These are phyloP conservation scores for Penicillium polonicum DNA, from an alignment of 2,329 filamentous ascomycete species.

Conservation along the genomic window DNA sequence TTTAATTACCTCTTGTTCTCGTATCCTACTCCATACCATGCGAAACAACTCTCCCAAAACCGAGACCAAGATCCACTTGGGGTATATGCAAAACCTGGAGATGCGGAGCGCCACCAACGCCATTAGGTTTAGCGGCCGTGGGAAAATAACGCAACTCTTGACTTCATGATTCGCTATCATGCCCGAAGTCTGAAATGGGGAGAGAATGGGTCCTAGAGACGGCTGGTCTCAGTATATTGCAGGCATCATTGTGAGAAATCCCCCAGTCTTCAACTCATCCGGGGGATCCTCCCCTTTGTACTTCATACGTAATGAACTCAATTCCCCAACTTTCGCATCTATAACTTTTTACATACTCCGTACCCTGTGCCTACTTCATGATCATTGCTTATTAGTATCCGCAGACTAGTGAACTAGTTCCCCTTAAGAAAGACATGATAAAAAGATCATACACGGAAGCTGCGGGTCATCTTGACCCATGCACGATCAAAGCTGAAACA, in stretches of 20 bases:
- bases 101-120: constrained; percentile 14
- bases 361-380: not conserved
- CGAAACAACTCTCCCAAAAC: not conserved
- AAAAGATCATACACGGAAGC: not conserved
- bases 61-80: not conserved
- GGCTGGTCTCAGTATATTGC: not conserved
- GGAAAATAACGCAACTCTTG: not conserved
- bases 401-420: not conserved
- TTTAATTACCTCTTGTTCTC: not conserved
- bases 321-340: not conserved
- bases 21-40: not conserved
- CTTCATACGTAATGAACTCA: constrained; percentile 3
- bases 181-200: not conserved
- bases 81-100: not conserved
- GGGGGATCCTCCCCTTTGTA: not conserved
- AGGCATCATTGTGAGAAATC: not conserved
- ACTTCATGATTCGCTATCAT: constrained; percentile 9
- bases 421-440: not conserved
- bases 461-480: not conserved
- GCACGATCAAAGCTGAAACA: not conserved
- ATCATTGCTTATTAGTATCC: not conserved
- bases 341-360: not conserved
- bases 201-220: not conserved
- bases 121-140: constrained; percentile 4
- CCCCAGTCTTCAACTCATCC: not conserved